These are phyloP conservation scores for Paramecium octaurelia DNA, from an alignment of 73 alveolate genomes.

Conservation along the genomic window DNA sequence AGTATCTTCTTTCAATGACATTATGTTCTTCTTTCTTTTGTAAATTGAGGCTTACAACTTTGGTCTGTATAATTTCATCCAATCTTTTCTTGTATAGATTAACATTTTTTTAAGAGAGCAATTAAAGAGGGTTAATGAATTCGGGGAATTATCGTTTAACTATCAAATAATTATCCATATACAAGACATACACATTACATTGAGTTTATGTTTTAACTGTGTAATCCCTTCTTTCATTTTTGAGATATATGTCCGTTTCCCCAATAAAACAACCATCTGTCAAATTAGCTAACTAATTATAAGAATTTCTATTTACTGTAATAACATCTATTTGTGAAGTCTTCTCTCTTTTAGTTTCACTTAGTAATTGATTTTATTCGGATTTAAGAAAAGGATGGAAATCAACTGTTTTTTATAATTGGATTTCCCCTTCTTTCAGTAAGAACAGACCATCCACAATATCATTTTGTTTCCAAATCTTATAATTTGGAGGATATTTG, in stretches of 20 bases:
- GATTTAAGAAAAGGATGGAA: neutral
- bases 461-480: neutral
- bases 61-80: neutral
- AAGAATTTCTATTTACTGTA: neutral
- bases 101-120: neutral
- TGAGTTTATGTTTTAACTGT: neutral
- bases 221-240: neutral
- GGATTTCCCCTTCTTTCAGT: neutral
- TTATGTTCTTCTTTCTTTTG: neutral
- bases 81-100: neutral
- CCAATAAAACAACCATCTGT: constrained; percentile 1
- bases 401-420: neutral
- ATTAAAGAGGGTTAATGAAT: neutral
- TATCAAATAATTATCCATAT: neutral
- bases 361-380: neutral
- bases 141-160: neutral
- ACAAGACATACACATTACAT: neutral
- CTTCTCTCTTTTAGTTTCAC: neutral
- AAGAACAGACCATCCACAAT: neutral
- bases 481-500: neutral
- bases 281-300: neutral
- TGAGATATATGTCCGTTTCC: neutral
- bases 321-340: neutral
- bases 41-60: neutral
- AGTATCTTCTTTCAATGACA: neutral